phyloP scores from a whole-genome alignment of 345 rosid genomes.

The Citrus sp. region DNA sequence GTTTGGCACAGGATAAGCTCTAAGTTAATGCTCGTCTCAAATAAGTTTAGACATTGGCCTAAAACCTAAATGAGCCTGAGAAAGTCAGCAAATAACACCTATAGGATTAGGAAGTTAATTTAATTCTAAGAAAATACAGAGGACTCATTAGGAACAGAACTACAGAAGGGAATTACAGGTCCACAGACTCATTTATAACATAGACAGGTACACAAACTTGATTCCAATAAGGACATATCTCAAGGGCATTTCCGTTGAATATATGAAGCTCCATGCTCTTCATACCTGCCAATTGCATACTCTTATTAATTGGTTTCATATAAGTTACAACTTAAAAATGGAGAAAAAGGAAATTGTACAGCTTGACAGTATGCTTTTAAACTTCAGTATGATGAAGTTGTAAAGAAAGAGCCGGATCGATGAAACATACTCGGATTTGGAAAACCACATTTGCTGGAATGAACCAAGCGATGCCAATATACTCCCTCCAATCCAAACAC shows the following conservation, averaged over 20 bases:
- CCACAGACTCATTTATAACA: background rate
- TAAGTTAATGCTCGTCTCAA: background rate
- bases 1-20: background rate
- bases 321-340: background rate
- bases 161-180: background rate
- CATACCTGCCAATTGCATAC: slow-evolving; percentile 56
- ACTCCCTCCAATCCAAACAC: slow-evolving; percentile 95
- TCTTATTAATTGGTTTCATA: background rate
- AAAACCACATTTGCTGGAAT: slow-evolving; percentile 99
- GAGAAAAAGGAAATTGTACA: too few species aligned
- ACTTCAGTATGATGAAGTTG: background rate
- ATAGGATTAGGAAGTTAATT: background rate
- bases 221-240: slow-evolving; percentile 1
- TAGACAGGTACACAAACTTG: background rate
- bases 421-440: slow-evolving; percentile 66
- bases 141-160: background rate
- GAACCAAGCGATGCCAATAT: slow-evolving; percentile 91
- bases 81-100: background rate
- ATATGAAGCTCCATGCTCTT: slow-evolving; percentile 96
- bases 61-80: slow-evolving; percentile 2
- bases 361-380: background rate
- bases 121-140: background rate
- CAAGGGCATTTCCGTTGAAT: slow-evolving; percentile 96
- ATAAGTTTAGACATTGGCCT: background rate
- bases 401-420: background rate